phyloP scores from a whole-genome alignment of 2,329 filamentous ascomycete species.

The Cladosporium sp. region DNA sequence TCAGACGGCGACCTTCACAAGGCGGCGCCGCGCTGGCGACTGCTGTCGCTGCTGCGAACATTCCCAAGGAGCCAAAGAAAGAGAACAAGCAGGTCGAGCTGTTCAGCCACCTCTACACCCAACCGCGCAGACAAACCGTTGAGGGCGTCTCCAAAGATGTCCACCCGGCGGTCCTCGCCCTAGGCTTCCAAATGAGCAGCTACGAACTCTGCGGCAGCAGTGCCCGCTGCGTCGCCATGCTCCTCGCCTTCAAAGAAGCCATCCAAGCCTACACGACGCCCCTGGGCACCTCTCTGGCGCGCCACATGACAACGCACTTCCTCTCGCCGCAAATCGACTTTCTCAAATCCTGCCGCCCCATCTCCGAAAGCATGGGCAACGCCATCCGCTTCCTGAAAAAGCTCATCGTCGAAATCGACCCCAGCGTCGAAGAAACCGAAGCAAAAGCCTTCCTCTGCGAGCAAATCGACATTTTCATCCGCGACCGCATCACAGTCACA shows the following conservation, averaged over 20 bases:
- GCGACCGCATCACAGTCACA: constrained; percentile 81
- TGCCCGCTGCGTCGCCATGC: constrained; percentile 77
- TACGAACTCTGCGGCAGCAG: constrained; percentile 88
- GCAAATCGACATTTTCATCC: constrained; percentile 83
- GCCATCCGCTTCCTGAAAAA: constrained; percentile 93
- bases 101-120: constrained; percentile 67
- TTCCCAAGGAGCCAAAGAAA: constrained; percentile 44
- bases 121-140: constrained; percentile 61
- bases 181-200: constrained; percentile 85
- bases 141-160: constrained; percentile 64
- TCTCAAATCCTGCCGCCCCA: constrained; percentile 85
- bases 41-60: neutral
- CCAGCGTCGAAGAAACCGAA: constrained; percentile 72
- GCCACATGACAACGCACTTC: constrained; percentile 85
- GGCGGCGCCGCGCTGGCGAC: constrained; percentile 17
- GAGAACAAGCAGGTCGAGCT: constrained; percentile 62
- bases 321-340: constrained; percentile 95
- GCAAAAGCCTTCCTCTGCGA: constrained; percentile 75
- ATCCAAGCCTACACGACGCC: constrained; percentile 92
- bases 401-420: constrained; percentile 83
- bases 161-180: constrained; percentile 75
- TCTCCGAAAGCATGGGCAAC: constrained; percentile 96
- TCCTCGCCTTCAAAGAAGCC: constrained; percentile 87
- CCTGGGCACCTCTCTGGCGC: constrained; percentile 73
- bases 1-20: constrained; percentile 17